Base-by-base conservation (phyloP, 768 basidiomycete species). In the Rhodotorula babjevae region DNA sequence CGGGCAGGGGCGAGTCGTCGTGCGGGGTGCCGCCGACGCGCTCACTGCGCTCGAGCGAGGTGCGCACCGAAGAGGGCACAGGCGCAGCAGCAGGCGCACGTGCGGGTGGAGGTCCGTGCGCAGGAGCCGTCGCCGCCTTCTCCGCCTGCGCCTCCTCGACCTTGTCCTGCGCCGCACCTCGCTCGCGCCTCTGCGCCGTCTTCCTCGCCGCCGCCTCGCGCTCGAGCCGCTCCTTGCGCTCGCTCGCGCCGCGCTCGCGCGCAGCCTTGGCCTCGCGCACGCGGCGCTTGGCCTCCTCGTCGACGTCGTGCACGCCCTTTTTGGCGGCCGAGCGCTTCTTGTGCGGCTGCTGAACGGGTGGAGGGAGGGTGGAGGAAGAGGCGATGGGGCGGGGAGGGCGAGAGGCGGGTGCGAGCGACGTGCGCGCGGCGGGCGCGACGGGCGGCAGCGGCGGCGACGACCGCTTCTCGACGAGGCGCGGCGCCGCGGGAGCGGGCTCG, bases 191-290 rank as follows among this genome's bases (percentile, higher is more conserved):
- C 8, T 27, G 12, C 27, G 1, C 27, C 21, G 36, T 18, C 31
- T 21, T 15, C 29, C 2, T 18, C 6, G 31, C 33, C 47, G 33
- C 57, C 46, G 46, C 57, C 25, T 18, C 49, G 40, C 40, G 23
- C 59, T 61, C 58, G 27, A 31, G 10, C 59, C 49, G 18, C 12
- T 60, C 65, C 65, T 31, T 50, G 25, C 46, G 3, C 46, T 66
- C 65, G 7, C 36, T 5, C 33, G 50, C 59, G 18, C 14, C 36
- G n/a, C 29, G n/a, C 59, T 53, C 47, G 50, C n/a, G 18, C 40
- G 27, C 50, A 18, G 42, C 50, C 58, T 67, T 61, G 3, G 58
- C 58, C 65, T 67, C 65, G 25, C 65, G 31, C 25, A 60, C 65
- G 19, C 23, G 36, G 27, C 36, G 33, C 58, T 25, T 27, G 33